A percentile compares a stretch with the other conserved stretches of the same genome.
phyloP scores from a whole-genome alignment of 345 rosid genomes.

The Eucalyptus sp. region DNA sequence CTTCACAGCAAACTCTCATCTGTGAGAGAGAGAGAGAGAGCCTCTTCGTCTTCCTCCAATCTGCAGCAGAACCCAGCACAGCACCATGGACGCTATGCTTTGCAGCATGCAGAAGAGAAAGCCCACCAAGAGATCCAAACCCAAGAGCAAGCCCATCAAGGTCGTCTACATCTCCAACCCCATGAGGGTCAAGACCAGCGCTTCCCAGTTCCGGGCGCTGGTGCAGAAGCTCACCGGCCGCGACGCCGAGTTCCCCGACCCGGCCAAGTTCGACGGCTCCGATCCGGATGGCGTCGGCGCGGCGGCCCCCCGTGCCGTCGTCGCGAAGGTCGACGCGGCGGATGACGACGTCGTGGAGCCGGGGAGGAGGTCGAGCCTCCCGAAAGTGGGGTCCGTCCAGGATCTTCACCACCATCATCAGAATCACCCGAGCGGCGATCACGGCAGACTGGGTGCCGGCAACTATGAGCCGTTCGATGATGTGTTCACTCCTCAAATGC shows the following conservation, averaged over 20 bases:
- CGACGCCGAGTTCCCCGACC: constrained; percentile 19
- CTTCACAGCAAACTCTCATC: not conserved
- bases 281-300: not conserved
- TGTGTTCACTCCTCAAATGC: constrained; percentile 11
- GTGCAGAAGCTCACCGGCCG: constrained; percentile 46
- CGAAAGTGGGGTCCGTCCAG: not conserved
- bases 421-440: not conserved
- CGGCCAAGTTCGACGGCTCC: not conserved
- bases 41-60: not conserved
- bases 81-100: not conserved
- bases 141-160: constrained; percentile 9
- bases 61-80: not conserved
- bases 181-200: constrained; percentile 22
- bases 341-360: not conserved
- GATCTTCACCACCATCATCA: not conserved
- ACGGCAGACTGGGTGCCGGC: not conserved
- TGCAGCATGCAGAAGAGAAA: not conserved
- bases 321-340: not conserved
- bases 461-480: constrained; percentile 8
- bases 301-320: not conserved
- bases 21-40: not conserved
- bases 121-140: not conserved
- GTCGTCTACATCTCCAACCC: constrained; percentile 50
- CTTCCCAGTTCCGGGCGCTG: constrained; percentile 28
- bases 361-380: not conserved